Base-by-base conservation (phyloP, 371 early-diverging fungal species). In the Rhizopus delemar region DNA sequence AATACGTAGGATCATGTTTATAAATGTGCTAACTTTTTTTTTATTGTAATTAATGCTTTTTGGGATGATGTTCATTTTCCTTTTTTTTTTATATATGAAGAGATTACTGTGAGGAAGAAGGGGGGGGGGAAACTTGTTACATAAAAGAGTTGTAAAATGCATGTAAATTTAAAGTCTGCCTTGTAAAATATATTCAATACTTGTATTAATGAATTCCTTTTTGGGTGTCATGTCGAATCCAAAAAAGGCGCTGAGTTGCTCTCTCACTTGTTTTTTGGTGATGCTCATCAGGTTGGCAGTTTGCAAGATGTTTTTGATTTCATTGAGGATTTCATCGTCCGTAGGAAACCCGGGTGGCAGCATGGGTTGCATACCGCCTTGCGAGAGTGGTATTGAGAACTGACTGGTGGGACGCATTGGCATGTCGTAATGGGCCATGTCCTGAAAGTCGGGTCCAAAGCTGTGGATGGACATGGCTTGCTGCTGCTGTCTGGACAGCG, bases 191-290 rank as follows among this genome's bases (percentile, higher is more conserved):
- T 79, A 73, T 70, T 94, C 95, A 57, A 97, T 95, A 60, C 87
- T 86, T 45, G 84, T 78, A 69, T 95, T 90, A 65, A 96, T 94
- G 66, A 86, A 93, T 51, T 94, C 93, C 69, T 93, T 93, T 66
- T 87, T 81, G 4, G 83, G 73, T 5, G 82, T 80, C 80, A 97
- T 74, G 56, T 96, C 95, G 31, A 90, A 83, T 1, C 90, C 90
- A 75, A 93, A 95, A 58, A 87, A 80, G n/a, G 77, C 66, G 16
- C 83, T 71, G 45, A 97, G 71, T 66, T 90, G 86, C 58, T 93
- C 90, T 12, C 97, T 78, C 11, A 97, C 95, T 77, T 88, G 87
- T 70, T 93, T 93, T 77, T 93, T 92, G 38, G 92, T 90, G 46
- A 91, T 81, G 41, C 80, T 84, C 87, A 90, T 90, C 41, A 93